A percentile compares a stretch with the other conserved stretches of the same genome.
Evolutionary conservation across 2,329 filamentous ascomycete genomes (phyloP).

Genomic region (Colletotrichum filicis): DNA sequence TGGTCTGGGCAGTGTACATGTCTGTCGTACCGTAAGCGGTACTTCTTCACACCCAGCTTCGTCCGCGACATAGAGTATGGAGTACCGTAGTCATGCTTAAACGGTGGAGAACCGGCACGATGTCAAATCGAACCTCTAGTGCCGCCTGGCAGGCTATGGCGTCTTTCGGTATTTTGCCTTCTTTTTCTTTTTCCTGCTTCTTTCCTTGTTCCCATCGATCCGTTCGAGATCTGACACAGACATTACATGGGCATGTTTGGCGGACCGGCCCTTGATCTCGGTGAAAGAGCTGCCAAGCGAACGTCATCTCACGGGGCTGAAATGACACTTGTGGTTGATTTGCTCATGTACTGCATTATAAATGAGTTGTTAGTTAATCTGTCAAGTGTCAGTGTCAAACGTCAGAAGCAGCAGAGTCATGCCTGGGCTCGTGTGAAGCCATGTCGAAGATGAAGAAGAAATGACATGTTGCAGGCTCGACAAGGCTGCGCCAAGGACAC

Average conservation of each 20-base stretch:
- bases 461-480: slow-evolving; percentile 14
- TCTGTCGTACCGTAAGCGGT: slow-evolving; percentile 9
- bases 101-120: slow-evolving; percentile 6
- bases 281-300: not conserved
- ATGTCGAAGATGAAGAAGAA: slow-evolving; percentile 8
- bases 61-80: not conserved
- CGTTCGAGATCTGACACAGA: slow-evolving; percentile 17
- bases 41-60: slow-evolving; percentile 5
- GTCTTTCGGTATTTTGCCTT: not conserved
- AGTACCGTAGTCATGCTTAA: slow-evolving; percentile 20
- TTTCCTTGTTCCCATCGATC: not conserved
- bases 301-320: not conserved
- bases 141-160: not conserved
- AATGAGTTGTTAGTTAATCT: not conserved
- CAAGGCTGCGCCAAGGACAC: slow-evolving; percentile 22
- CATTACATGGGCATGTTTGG: slow-evolving; percentile 12
- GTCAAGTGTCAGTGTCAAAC: slow-evolving; percentile 24
- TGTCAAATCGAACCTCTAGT: not conserved
- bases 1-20: not conserved
- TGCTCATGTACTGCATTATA: not conserved
- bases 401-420: slow-evolving; percentile 12
- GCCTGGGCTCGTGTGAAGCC: slow-evolving; percentile 10
- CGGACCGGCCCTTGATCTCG: slow-evolving; percentile 22
- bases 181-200: not conserved
- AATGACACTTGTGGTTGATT: not conserved